Conservation (phyloP, 2,329 filamentous ascomycete species). For the Alternaria sp. region DNA sequence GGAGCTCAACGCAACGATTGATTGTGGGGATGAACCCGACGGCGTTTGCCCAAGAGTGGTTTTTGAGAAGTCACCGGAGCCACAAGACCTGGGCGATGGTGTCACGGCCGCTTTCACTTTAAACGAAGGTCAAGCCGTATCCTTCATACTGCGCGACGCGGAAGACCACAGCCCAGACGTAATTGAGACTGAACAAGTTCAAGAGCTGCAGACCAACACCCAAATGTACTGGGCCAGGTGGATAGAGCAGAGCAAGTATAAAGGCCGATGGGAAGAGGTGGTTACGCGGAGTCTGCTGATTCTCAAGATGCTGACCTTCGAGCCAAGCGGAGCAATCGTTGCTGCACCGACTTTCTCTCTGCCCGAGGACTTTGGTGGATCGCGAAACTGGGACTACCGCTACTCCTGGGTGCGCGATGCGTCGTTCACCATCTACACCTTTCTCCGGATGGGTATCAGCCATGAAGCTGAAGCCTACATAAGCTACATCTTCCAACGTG, state of each 20-base stretch:
- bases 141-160: slow-evolving; percentile 68
- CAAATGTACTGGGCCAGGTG: slow-evolving; percentile 76
- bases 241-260: slow-evolving; percentile 73
- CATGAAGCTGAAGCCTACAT: slow-evolving; percentile 80
- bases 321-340: slow-evolving; percentile 78
- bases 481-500: slow-evolving; percentile 75
- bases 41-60: slow-evolving; percentile 58
- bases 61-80: slow-evolving; percentile 62
- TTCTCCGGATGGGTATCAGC: slow-evolving; percentile 76
- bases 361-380: slow-evolving; percentile 63
- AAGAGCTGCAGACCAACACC: slow-evolving; percentile 71
- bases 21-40: slow-evolving; percentile 61
- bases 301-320: slow-evolving; percentile 77
- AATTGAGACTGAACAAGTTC: slow-evolving; percentile 65
- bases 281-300: slow-evolving; percentile 75
- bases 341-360: slow-evolving; percentile 79
- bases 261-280: slow-evolving; percentile 74
- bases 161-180: slow-evolving; percentile 63
- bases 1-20: slow-evolving; percentile 71
- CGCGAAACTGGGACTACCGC: slow-evolving; percentile 70
- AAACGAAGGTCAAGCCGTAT: slow-evolving; percentile 70
- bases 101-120: slow-evolving; percentile 66
- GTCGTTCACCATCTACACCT: slow-evolving; percentile 77
- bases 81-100: slow-evolving; percentile 65
- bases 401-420: slow-evolving; percentile 80